These are phyloP conservation scores for Sporothrix phasma DNA, from an alignment of 2,329 filamentous ascomycete genomes.

Conservation along the genomic window DNA sequence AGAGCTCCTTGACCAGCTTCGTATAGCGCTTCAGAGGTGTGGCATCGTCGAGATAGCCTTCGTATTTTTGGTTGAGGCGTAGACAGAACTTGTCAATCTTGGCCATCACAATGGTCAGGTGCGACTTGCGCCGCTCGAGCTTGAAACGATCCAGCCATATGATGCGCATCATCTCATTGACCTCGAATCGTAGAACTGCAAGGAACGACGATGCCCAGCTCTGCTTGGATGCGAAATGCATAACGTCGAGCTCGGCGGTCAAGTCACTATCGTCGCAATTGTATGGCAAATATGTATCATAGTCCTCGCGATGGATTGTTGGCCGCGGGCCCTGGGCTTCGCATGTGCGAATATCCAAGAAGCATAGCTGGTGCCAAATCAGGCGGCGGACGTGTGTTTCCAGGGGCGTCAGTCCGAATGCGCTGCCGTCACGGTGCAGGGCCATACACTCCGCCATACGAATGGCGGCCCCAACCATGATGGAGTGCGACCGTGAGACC, in stretches of 20 bases:
- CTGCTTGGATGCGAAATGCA: constrained; percentile 30
- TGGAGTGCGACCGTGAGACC: constrained; percentile 63
- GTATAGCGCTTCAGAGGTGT: constrained; percentile 54
- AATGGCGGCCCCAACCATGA: constrained; percentile 60
- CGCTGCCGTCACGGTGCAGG: constrained; percentile 58
- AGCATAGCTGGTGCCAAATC: constrained; percentile 70
- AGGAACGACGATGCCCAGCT: constrained; percentile 61
- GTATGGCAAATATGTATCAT: constrained; percentile 61
- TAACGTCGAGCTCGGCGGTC: constrained; percentile 32
- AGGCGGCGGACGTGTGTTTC: constrained; percentile 63
- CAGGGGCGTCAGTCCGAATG: constrained; percentile 54
- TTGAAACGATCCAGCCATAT: constrained; percentile 60
- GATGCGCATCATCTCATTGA: constrained; percentile 60
- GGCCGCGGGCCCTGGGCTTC: constrained; percentile 65
- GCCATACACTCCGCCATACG: constrained; percentile 71
- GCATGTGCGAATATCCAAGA: constrained; percentile 64
- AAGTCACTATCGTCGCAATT: constrained; percentile 61
- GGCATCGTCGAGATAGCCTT: constrained; percentile 48
- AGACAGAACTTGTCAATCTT: constrained; percentile 60
- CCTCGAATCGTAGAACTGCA: constrained; percentile 59
- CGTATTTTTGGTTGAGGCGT: constrained; percentile 55
- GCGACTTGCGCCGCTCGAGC: constrained; percentile 51
- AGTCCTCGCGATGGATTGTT: constrained; percentile 63
- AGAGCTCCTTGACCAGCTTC: constrained; percentile 53
- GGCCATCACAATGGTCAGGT: constrained; percentile 52